Percentiles rank a stretch among this genome's conserved stretches.
These are phyloP conservation scores for Jaltomata sinuosa DNA, from an alignment of 257 asterid genomes.

Conservation along the genomic window DNA sequence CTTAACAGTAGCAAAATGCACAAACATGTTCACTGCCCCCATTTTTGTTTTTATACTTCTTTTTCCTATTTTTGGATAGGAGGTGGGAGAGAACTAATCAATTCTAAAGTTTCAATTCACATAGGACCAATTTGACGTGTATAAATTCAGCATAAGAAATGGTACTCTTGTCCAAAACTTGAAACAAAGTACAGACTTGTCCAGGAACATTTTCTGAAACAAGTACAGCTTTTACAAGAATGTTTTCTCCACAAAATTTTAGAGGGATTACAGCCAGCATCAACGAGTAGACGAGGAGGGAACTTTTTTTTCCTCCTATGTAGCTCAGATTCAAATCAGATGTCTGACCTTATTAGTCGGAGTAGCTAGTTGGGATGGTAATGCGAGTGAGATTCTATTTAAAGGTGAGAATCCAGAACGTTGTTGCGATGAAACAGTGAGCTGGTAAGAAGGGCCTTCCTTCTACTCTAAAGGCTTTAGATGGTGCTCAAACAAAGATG, in stretches of 20 bases:
- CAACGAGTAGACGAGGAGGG: neutral
- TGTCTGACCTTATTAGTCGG: neutral
- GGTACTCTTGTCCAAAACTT: neutral
- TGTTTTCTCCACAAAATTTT: neutral
- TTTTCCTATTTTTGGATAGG: neutral
- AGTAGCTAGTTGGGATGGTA: neutral
- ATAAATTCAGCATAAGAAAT: neutral
- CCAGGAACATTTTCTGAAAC: neutral
- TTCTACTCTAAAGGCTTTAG: constrained; percentile 31
- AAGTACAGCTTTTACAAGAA: neutral
- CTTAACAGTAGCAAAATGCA: neutral
- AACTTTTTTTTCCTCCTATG: neutral
- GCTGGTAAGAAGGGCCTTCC: too few species aligned
- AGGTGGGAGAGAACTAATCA: neutral
- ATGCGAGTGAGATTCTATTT: too few species aligned
- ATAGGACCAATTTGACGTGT: neutral
- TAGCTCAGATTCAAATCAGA: neutral
- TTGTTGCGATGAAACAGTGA: neutral
- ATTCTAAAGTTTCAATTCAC: neutral
- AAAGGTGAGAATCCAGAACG: neutral
- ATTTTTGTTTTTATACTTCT: neutral
- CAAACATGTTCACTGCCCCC: neutral
- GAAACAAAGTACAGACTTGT: neutral
- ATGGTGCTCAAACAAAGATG: constrained; percentile 84
- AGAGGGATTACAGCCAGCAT: neutral